Evolutionary conservation across 116 monocot genomes (phyloP).

Genomic region (Posidonia oceanica): DNA sequence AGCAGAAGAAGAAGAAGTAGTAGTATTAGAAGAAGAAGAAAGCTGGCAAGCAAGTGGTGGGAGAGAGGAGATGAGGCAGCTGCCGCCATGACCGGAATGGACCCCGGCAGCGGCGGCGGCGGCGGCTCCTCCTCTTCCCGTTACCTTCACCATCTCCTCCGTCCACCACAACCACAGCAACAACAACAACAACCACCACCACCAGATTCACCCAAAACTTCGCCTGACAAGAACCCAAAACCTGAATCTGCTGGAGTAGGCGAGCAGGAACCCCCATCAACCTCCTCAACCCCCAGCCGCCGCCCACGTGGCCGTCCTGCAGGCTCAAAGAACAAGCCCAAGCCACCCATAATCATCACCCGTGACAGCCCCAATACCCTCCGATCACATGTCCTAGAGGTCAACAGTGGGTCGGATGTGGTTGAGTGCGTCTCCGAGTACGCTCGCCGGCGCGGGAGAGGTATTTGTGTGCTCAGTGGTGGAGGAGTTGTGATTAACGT

Average conservation of each 20-base stretch:
- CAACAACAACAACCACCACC: slow-evolving; percentile 2
- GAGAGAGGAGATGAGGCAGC: slow-evolving; percentile 35
- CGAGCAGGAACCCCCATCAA: slow-evolving; percentile 10
- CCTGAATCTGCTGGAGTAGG: not conserved
- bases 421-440: slow-evolving; percentile 48
- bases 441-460: slow-evolving; percentile 58
- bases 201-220: slow-evolving; percentile 11
- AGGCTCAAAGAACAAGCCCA: slow-evolving; percentile 66
- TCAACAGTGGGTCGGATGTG: slow-evolving; percentile 53
- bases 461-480: slow-evolving; percentile 54
- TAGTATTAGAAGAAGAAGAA: not conserved
- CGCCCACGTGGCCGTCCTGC: slow-evolving; percentile 49
- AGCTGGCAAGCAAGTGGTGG: slow-evolving; percentile 80
- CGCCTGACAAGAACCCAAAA: slow-evolving; percentile 17
- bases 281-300: slow-evolving; percentile 16
- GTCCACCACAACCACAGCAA: slow-evolving; percentile 13
- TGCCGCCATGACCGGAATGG: slow-evolving; percentile 27
- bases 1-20: not conserved
- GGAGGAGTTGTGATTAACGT: slow-evolving; percentile 56
- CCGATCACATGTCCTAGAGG: slow-evolving; percentile 62
- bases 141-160: slow-evolving; percentile 42
- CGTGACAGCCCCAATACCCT: slow-evolving; percentile 68
- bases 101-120: slow-evolving; percentile 14
- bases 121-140: slow-evolving; percentile 11
- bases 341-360: slow-evolving; percentile 59